Base-by-base conservation (phyloP, 2,329 filamentous ascomycete genomes). In the Venturia aucupariae region DNA sequence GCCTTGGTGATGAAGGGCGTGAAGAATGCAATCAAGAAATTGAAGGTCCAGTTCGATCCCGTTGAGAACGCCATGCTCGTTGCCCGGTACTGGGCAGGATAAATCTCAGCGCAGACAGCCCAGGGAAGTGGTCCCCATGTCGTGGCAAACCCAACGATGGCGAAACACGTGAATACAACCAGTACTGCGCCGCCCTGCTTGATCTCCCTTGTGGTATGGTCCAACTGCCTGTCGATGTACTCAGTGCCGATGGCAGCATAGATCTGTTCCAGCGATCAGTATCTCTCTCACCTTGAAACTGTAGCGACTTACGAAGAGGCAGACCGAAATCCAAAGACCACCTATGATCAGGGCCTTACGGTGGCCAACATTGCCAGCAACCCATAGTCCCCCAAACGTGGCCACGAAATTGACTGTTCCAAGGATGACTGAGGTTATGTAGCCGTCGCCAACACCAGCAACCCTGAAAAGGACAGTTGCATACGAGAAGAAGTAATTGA, bases 1-100 rank as follows among this genome's bases (percentile, higher is more conserved):
- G 82, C 82, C 0, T 80, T 77, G 0, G 86, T 89, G 71, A 92
- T 92, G 75, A 91, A 92, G 0, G 89, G 87, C 0, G 90, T 91
- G 78, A 91, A 90, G 78, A 92, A 92, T 0, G 84, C 75, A 65
- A 75, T 72, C 60, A 76, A 73, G 19, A 77, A 69, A 67, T 77
- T 77, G 68, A 70, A 78, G 0, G 72, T 68, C 77, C 78, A 79
- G 70, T 79, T 79, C 24, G 70, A 72, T 7, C 77, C 76, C 0
- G 77, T 80, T 3, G 77, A 75, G 1, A 79, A 69, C 10, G 74
- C 77, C 76, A 79, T 79, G 67, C 73, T 75, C 63, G 74, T 76
- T 0, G 76, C 77, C 5, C 77, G 72, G 68, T 78, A 78, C 24
- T 84, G 78, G 11, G 82, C 83, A 0, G 82, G 86, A 72, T 87